A percentile compares a stretch with the other conserved stretches of the same genome.
These are phyloP conservation scores for Elaeis oleifera DNA, from an alignment of 202 grass and related monocot species.

Conservation along the genomic window DNA sequence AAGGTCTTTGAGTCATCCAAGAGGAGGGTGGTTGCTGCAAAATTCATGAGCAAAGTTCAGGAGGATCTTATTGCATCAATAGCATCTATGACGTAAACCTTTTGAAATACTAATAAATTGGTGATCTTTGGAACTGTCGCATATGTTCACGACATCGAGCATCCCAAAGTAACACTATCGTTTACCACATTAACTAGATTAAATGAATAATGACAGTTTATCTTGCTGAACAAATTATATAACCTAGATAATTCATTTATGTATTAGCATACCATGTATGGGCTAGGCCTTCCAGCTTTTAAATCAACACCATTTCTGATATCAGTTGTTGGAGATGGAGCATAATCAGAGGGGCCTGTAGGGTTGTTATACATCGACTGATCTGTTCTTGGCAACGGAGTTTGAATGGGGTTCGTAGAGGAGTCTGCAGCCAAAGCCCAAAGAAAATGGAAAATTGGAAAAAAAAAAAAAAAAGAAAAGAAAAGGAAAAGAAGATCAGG, in stretches of 20 bases:
- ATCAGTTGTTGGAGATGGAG: constrained; percentile 68
- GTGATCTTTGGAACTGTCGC: no score
- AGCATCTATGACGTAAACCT: no score
- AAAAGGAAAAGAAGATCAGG: no score
- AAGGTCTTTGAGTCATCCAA: constrained; percentile 79
- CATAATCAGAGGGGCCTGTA: constrained; percentile 78
- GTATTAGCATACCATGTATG: constrained; percentile 63
- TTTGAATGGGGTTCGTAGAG: constrained; percentile 80
- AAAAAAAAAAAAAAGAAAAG: no score
- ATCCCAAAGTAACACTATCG: no score
- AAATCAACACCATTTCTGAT: constrained; percentile 60
- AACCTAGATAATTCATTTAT: neutral
- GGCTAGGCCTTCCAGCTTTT: constrained; percentile 54
- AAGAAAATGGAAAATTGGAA: no score
- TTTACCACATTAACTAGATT: no score
- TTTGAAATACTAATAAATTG: no score
- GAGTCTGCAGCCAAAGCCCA: constrained; percentile 36
- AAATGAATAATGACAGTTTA: no score
- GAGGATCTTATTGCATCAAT: neutral
- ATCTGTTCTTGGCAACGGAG: constrained; percentile 61
- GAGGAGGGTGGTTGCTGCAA: constrained; percentile 69
- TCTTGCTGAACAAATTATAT: no score
- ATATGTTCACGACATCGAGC: no score
- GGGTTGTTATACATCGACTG: constrained; percentile 82
- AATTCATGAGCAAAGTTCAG: neutral